Conservation (phyloP, 2,329 filamentous ascomycete genomes). For the Thelonectria blattea region DNA sequence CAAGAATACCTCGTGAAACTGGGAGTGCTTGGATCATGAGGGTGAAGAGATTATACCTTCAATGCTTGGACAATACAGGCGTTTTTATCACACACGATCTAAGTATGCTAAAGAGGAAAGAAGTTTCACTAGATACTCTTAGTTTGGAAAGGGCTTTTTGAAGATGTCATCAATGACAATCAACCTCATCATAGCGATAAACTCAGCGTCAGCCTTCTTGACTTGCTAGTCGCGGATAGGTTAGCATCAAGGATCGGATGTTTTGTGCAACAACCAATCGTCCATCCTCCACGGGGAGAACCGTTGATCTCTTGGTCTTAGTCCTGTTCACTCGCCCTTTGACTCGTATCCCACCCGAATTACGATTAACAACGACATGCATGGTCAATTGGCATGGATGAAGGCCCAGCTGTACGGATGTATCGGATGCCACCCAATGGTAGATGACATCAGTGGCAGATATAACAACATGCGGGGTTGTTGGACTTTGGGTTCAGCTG, state of each 20-base stretch:
- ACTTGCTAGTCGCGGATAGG: too few species aligned
- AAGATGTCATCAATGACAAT: not conserved
- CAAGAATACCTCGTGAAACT: not conserved
- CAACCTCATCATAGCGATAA: not conserved
- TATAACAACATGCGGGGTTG: conserved; percentile 15
- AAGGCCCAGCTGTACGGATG: not conserved
- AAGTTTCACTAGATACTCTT: too few species aligned
- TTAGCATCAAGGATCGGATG: not conserved
- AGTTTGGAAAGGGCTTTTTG: too few species aligned
- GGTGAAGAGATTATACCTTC: too few species aligned
- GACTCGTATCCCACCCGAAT: not conserved
- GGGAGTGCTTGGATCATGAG: not conserved
- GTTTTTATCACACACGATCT: too few species aligned
- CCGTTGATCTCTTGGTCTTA: too few species aligned
- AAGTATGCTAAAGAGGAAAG: too few species aligned
- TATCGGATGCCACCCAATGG: not conserved
- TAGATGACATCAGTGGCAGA: conserved; percentile 21
- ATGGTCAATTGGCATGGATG: not conserved
- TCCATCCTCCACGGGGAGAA: not conserved
- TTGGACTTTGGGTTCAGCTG: not conserved
- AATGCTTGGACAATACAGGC: too few species aligned
- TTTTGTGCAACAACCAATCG: not conserved
- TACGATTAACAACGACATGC: not conserved
- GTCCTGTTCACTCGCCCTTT: too few species aligned
- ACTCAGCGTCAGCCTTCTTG: not conserved